phyloP scores from a whole-genome alignment of 208 protist species.

The Porcisia hertigi region DNA sequence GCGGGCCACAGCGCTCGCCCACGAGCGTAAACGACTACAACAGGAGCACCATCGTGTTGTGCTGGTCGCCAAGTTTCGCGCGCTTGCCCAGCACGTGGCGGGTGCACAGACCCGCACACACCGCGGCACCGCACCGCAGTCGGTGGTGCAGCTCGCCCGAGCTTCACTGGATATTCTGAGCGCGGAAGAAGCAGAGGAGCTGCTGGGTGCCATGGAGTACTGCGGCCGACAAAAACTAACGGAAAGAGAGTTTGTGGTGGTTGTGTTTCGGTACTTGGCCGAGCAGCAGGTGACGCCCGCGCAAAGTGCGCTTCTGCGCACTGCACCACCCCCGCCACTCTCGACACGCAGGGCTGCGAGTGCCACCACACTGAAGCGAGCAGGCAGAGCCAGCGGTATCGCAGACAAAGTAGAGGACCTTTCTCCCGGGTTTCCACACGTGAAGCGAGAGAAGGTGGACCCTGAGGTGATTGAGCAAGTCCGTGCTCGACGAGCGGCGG shows the following conservation, averaged over 20 bases:
- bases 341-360: conserved; percentile 2
- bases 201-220: conserved; percentile 46
- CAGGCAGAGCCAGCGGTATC: conserved; percentile 13
- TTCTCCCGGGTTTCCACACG: conserved; percentile 13
- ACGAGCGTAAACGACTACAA: conserved; percentile 37
- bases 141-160: conserved; percentile 47
- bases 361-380: conserved; percentile 18
- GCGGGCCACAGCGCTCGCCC: conserved; percentile 23
- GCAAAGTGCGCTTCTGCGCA: conserved; percentile 13
- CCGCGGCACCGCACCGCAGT: conserved; percentile 35
- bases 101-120: conserved; percentile 26
- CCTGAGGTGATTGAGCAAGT: conserved; percentile 45
- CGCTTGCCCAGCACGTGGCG: conserved; percentile 31
- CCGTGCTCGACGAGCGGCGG: conserved; percentile 38
- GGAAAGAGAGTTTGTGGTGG: conserved; percentile 50
- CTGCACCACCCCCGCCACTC: conserved; percentile 9
- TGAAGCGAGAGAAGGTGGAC: conserved; percentile 50
- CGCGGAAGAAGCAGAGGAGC: conserved; percentile 60
- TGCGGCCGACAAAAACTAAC: conserved; percentile 36
- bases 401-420: conserved; percentile 14
- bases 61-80: conserved; percentile 63
- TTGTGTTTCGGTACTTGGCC: conserved; percentile 29
- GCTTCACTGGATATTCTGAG: conserved; percentile 64
- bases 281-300: conserved; percentile 7
- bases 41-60: conserved; percentile 45